Evolutionary conservation across 148 eudicot genomes (phyloP).

Genomic region (Polygonum aviculare): DNA sequence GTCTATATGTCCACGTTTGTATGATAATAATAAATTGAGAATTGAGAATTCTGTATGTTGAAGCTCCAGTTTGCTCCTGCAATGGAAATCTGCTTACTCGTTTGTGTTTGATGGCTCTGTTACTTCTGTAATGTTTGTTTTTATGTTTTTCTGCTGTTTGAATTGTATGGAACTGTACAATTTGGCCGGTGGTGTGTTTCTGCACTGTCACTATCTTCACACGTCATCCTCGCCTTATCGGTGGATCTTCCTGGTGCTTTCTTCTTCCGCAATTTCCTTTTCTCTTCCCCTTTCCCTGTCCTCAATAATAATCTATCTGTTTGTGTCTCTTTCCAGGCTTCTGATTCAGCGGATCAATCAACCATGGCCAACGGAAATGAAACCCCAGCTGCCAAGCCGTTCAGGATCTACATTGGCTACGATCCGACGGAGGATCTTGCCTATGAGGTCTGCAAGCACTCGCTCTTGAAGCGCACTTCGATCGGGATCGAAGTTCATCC

Average conservation of each 20-base stretch:
- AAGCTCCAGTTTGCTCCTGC: no score
- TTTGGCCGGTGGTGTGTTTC: no score
- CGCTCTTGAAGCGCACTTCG: conserved; percentile 60
- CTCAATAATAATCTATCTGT: neutral
- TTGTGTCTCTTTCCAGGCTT: neutral
- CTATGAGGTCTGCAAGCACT: conserved; percentile 69
- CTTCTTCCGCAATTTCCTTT: neutral
- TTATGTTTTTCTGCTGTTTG: no score
- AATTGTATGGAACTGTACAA: no score
- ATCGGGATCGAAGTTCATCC: conserved; percentile 65
- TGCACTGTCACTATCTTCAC: no score
- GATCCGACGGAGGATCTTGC: conserved; percentile 83
- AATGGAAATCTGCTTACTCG: no score
- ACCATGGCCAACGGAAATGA: conserved; percentile 13
- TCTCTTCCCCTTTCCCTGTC: neutral
- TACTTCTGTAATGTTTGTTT: no score
- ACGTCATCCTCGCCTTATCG: neutral
- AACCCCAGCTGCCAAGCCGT: conserved; percentile 24
- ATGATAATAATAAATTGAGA: no score
- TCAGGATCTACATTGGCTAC: conserved; percentile 80
- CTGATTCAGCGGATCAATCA: neutral
- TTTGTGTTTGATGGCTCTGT: no score
- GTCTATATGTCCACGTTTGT: no score
- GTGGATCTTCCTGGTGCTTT: neutral
- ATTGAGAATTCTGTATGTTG: no score